Percentiles rank a stretch among this genome's conserved stretches.
These are phyloP conservation scores for Cladophialophora bantiana DNA, from an alignment of 2,329 filamentous ascomycete genomes.

Conservation along the genomic window DNA sequence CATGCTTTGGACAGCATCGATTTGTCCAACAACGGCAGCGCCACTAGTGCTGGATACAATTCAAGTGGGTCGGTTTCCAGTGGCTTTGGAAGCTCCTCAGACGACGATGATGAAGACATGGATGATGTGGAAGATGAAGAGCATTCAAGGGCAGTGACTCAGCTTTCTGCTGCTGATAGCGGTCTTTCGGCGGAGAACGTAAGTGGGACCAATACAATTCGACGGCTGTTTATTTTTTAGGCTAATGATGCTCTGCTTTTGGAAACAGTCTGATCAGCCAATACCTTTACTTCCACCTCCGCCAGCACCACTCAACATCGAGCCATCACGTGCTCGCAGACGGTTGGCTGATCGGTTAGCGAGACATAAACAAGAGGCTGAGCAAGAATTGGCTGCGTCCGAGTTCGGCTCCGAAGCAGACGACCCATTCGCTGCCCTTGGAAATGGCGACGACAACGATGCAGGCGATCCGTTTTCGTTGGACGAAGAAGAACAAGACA, in stretches of 20 bases:
- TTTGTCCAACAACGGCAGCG: slow-evolving; percentile 68
- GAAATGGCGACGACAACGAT: slow-evolving; percentile 49
- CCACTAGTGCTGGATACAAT: slow-evolving; percentile 74
- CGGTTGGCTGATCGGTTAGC: slow-evolving; percentile 89
- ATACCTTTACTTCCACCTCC: slow-evolving; percentile 59
- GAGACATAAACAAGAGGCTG: slow-evolving; percentile 66
- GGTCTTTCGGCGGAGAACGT: slow-evolving; percentile 66
- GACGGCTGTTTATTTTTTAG: slow-evolving; percentile 58
- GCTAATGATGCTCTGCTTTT: slow-evolving; percentile 33
- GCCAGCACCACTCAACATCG: slow-evolving; percentile 82
- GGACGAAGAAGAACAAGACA: slow-evolving; percentile 42
- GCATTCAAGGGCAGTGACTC: slow-evolving; percentile 29
- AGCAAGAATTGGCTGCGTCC: slow-evolving; percentile 39
- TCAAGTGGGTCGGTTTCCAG: slow-evolving; percentile 78
- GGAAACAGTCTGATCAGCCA: slow-evolving; percentile 48
- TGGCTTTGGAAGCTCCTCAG: slow-evolving; percentile 92
- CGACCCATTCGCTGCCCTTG: slow-evolving; percentile 45
- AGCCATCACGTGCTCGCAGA: slow-evolving; percentile 82
- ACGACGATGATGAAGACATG: slow-evolving; percentile 95
- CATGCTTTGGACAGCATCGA: slow-evolving; percentile 69
- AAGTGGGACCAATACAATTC: slow-evolving; percentile 57
- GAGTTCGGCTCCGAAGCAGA: slow-evolving; percentile 42
- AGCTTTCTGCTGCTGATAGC: slow-evolving; percentile 36
- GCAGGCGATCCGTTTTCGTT: slow-evolving; percentile 41
- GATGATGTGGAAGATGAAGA: slow-evolving; percentile 62